Conservation (phyloP, 2,329 filamentous ascomycete genomes). For the Calonectria hawksworthii region DNA sequence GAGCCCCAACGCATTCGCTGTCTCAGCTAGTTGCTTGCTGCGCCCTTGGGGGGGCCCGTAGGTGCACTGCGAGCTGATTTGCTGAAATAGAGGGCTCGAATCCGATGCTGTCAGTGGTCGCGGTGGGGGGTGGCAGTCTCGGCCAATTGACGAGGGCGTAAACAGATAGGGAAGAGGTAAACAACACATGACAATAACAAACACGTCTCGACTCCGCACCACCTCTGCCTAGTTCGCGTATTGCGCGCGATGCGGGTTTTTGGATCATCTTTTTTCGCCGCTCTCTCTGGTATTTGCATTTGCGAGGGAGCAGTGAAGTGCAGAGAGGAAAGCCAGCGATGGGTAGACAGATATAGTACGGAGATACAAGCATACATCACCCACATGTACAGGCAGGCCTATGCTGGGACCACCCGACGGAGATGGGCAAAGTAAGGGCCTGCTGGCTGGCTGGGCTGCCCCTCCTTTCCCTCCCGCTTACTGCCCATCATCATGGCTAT, state of each 20-base stretch:
- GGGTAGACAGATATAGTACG: neutral
- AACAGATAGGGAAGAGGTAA: neutral
- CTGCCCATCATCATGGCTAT: neutral
- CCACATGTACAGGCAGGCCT: neutral
- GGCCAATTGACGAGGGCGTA: neutral
- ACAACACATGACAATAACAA: slow-evolving; percentile 28
- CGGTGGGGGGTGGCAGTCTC: neutral
- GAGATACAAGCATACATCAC: neutral
- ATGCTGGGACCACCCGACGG: neutral
- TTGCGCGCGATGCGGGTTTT: neutral
- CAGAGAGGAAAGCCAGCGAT: neutral
- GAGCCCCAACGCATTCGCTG: neutral
- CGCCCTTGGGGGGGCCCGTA: neutral
- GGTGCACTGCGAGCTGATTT: neutral
- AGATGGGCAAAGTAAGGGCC: neutral
- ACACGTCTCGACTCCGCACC: slow-evolving; percentile 21
- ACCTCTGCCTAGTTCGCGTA: slow-evolving; percentile 8
- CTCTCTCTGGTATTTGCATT: neutral
- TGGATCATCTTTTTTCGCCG: neutral
- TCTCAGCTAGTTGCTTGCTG: neutral
- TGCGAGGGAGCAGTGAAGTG: neutral
- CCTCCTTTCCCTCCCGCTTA: neutral
- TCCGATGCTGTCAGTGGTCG: slow-evolving; percentile 5
- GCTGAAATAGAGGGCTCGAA: neutral
- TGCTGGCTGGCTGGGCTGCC: neutral